Evolutionary conservation across 495 filamentous ascomycete genomes (phyloP), one percentile per base, ranked within the genome.

Genomic region (Xylaria telfairii): DNA sequence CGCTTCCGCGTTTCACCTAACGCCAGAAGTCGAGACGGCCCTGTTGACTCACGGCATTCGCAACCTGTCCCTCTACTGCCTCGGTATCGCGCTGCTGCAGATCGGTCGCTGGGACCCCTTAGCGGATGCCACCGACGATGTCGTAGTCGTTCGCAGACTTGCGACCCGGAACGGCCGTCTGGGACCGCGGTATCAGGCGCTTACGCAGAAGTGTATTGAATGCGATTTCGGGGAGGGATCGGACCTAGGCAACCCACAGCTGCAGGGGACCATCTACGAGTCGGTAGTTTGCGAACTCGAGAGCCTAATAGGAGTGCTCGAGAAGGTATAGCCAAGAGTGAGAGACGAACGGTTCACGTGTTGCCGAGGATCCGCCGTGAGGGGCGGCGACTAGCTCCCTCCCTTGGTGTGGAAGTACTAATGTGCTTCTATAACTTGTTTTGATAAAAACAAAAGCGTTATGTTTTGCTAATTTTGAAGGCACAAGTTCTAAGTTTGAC

Each of bases 171-270:
- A 49, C 26, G 42, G 62, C 62, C 62, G 41, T 65, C 47, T 73
- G 37, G 71, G 71, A 26, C 59, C 71, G 42, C 62, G 57, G 56
- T 73, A 66, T 51, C 66, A 69, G 28, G 13, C 44, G 4, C 44
- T 73, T 19, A 70, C 41, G 28, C 47, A 62, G 30, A 69, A 67
- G 34, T 73, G 71, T 32, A 51, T 73, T 34, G 65, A 70, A 34
- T 73, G 71, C 54, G 71, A 73, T 53, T 73, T 73, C 56, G 71
- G 71, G 17, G 53, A 47, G 37, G 71, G 71, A 9, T 46, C 42
- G n/a, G 67, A 73, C 34, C 26, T 71, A 21, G 57, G 26, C 61
- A 37, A 64, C 21, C 62, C 62, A 21, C 42, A 49, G 62, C 42
- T 65, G 26, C 62, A 65, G 34, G 46, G 46, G 19, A 51, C 24